Conservation (phyloP, 306 rosid species). For the Myrica gale region DNA sequence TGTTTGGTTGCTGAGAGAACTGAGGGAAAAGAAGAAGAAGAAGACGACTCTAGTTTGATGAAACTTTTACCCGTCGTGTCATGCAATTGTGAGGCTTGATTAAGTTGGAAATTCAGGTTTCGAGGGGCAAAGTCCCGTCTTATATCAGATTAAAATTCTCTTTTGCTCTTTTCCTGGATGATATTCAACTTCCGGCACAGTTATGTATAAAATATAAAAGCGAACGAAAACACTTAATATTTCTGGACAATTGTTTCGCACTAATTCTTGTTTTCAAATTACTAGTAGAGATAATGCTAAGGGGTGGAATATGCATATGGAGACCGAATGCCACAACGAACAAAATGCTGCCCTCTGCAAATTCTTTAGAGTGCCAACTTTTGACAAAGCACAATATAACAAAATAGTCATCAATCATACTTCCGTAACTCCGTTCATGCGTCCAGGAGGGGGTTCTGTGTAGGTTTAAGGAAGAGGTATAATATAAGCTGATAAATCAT, state of each 20-base stretch:
- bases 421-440: background rate
- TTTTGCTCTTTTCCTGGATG: background rate
- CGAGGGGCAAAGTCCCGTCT: background rate
- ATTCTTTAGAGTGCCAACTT: background rate
- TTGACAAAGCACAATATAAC: no score
- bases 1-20: background rate
- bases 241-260: background rate
- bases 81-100: background rate
- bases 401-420: no score
- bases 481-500: no score
- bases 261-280: background rate
- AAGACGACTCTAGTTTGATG: background rate
- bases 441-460: background rate
- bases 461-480: background rate
- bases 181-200: background rate
- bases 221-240: background rate
- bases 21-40: background rate
- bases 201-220: background rate
- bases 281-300: background rate
- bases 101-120: background rate
- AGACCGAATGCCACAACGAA: background rate
- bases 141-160: background rate
- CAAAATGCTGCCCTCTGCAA: background rate
- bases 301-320: background rate
- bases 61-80: background rate